phyloP scores from a whole-genome alignment of 129 eudicot genomes.

The Apium graveolens region DNA sequence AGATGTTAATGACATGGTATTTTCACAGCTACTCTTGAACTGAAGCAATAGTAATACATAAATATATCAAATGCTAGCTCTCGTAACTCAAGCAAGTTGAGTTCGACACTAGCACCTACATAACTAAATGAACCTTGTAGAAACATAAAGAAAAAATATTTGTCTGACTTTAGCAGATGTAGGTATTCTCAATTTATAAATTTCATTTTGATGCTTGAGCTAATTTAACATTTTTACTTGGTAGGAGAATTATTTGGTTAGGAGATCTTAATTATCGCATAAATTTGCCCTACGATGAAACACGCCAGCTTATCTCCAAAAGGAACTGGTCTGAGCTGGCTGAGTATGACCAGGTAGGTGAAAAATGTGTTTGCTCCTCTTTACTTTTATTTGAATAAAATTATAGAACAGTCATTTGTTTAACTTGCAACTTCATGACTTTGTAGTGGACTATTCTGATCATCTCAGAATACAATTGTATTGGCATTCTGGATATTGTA shows the following conservation, averaged over 20 bases:
- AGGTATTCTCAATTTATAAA: background rate
- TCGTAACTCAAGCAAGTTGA: background rate
- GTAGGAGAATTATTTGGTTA: conserved; percentile 82
- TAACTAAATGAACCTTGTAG: background rate
- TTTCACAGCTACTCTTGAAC: background rate
- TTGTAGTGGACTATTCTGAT: background rate
- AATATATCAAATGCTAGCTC: background rate
- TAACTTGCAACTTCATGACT: background rate
- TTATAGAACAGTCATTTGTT: background rate
- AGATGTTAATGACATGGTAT: background rate
- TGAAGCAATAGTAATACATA: background rate
- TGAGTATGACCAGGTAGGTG: conserved; percentile 73
- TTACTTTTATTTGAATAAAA: background rate
- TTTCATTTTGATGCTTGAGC: conserved; percentile 5
- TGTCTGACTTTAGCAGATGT: background rate
- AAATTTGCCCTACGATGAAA: conserved; percentile 64
- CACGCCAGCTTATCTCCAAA: conserved; percentile 58
- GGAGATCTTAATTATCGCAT: conserved; percentile 96
- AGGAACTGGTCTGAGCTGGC: conserved; percentile 64
- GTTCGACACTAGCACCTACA: background rate
- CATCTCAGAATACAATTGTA: background rate
- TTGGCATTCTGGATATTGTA: background rate
- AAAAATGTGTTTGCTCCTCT: background rate
- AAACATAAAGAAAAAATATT: background rate
- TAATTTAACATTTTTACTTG: conserved; percentile 14